Conservation (phyloP, 306 rosid species). For the Cyclanthera cordifolia region DNA sequence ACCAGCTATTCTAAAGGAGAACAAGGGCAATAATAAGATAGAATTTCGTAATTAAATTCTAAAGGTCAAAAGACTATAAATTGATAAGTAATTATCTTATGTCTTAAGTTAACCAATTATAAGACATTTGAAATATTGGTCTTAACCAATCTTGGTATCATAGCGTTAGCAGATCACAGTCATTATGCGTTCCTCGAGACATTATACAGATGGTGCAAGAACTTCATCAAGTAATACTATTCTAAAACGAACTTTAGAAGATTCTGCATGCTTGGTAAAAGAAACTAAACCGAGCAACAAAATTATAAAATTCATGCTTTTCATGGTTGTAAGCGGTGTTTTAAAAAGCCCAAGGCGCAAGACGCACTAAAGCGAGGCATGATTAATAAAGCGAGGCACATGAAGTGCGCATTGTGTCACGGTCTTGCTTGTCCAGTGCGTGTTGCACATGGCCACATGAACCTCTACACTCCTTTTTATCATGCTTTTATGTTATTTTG, state of each 20-base stretch:
- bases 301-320: background rate
- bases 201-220: background rate
- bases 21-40: background rate
- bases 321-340: background rate
- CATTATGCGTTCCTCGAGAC: background rate
- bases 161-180: background rate
- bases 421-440: too few species aligned
- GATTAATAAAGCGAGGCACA: too few species aligned
- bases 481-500: too few species aligned
- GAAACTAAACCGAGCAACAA: background rate
- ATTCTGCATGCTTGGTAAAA: background rate
- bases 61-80: background rate
- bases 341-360: too few species aligned
- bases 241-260: background rate
- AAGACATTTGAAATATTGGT: background rate
- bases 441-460: too few species aligned
- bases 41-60: background rate
- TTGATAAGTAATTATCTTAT: background rate
- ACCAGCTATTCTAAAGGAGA: background rate
- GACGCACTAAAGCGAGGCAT: too few species aligned
- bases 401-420: too few species aligned
- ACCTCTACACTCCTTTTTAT: too few species aligned
- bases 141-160: background rate
- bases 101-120: background rate
- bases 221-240: background rate